phyloP scores from a whole-genome alignment of 148 eudicot species.

The Rhododendron ferrugineum region DNA sequence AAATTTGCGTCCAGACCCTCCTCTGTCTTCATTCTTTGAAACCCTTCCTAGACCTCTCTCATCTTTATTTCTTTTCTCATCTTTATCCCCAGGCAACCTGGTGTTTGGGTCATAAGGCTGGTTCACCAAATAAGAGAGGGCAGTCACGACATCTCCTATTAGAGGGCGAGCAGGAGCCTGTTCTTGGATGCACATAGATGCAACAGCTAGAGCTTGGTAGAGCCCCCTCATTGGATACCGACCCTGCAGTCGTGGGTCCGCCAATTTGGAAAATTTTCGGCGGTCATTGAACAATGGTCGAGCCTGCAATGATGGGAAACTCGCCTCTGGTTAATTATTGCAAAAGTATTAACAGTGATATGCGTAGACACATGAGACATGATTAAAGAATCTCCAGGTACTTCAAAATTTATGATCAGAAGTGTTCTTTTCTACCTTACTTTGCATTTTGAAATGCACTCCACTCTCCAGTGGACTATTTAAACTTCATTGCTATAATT shows the following conservation, averaged over 20 bases:
- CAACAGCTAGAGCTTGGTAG: slow-evolving; percentile 26
- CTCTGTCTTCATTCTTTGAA: slow-evolving; percentile 8
- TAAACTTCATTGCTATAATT: not conserved
- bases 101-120: slow-evolving; percentile 8
- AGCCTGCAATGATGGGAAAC: slow-evolving; percentile 9
- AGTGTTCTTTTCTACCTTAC: not conserved
- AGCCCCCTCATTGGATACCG: slow-evolving; percentile 21
- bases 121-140: slow-evolving; percentile 22
- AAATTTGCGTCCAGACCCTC: slow-evolving; percentile 14
- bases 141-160: slow-evolving; percentile 21
- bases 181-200: slow-evolving; percentile 26
- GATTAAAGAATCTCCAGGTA: not conserved
- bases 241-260: slow-evolving; percentile 19
- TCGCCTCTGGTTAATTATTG: not conserved
- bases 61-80: slow-evolving; percentile 14
- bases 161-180: slow-evolving; percentile 19
- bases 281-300: slow-evolving; percentile 24
- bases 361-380: not conserved
- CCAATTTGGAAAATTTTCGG: slow-evolving; percentile 11
- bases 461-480: not conserved
- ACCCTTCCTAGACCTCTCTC: slow-evolving; percentile 12
- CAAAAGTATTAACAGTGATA: not conserved
- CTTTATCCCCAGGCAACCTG: slow-evolving; percentile 6
- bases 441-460: not conserved
- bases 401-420: not conserved